Evolutionary conservation across 2,329 filamentous ascomycete species (phyloP).

Genomic region (Chrysoporthe deuterocubensis): DNA sequence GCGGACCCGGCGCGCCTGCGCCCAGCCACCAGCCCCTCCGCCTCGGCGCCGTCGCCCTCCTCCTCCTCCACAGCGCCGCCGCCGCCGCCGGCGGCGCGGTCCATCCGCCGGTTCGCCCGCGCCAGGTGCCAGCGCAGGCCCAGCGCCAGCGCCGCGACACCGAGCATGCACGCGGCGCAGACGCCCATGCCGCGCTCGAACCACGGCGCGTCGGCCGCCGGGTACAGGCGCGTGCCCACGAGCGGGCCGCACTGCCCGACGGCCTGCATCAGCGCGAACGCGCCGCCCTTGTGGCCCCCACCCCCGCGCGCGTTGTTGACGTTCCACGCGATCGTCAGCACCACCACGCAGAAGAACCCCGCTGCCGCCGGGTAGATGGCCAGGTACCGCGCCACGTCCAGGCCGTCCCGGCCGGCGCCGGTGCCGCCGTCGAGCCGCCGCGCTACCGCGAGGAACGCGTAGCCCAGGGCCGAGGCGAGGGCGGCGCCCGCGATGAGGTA

Average conservation of each 20-base stretch:
- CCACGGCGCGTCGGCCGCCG: conserved; percentile 61
- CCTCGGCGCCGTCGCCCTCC: conserved; percentile 38
- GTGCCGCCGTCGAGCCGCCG: conserved; percentile 56
- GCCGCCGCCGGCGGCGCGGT: conserved; percentile 40
- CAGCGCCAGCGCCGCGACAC: conserved; percentile 60
- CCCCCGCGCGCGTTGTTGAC: conserved; percentile 75
- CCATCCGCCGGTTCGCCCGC: conserved; percentile 53
- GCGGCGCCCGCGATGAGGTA: conserved; percentile 72
- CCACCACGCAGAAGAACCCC: conserved; percentile 85
- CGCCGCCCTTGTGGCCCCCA: conserved; percentile 68
- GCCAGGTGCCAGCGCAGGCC: conserved; percentile 57
- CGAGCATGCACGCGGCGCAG: conserved; percentile 66
- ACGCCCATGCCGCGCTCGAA: conserved; percentile 66
- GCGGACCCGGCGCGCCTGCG: conserved; percentile 33
- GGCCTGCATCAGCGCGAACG: conserved; percentile 79
- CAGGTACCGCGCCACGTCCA: conserved; percentile 62
- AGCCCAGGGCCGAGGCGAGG: conserved; percentile 65
- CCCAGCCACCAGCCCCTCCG: conserved; percentile 45
- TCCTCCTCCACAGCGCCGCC: conserved; percentile 41
- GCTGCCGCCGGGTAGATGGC: conserved; percentile 78
- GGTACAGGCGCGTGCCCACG: conserved; percentile 70
- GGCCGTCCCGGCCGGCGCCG: conserved; percentile 25
- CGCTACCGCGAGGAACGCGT: conserved; percentile 62
- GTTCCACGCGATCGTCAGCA: conserved; percentile 84
- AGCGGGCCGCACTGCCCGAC: conserved; percentile 81